A percentile compares a stretch with the other conserved stretches of the same genome.
Evolutionary conservation across 495 filamentous ascomycete genomes (phyloP).

Genomic region (Neurospora tetraspora): DNA sequence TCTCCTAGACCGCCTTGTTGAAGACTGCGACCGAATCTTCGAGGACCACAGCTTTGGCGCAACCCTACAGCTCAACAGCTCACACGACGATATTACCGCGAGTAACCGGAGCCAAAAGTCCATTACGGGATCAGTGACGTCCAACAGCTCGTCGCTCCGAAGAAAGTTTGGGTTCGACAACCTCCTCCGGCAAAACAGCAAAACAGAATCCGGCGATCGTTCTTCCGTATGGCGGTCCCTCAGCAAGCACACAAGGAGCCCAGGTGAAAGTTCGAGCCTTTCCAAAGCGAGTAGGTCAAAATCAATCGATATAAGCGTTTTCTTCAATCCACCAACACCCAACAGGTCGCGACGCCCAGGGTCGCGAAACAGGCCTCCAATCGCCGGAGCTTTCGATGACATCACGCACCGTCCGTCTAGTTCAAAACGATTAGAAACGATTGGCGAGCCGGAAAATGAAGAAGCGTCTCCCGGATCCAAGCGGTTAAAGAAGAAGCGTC

Average conservation of each 20-base stretch:
- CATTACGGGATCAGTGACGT: conserved; percentile 40
- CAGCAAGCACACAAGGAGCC: conserved; percentile 65
- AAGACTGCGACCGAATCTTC: conserved; percentile 84
- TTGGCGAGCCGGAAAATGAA: conserved; percentile 40
- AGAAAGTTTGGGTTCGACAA: conserved; percentile 72
- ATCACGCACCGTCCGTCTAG: conserved; percentile 32
- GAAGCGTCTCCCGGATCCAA: conserved; percentile 22
- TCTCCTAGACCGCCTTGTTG: conserved; percentile 81
- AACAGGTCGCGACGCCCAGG: conserved; percentile 46
- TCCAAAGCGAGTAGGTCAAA: conserved; percentile 62
- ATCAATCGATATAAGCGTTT: conserved; percentile 65
- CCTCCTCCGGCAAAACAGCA: conserved; percentile 67
- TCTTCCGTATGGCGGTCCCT: conserved; percentile 77
- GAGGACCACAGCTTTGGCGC: conserved; percentile 50
- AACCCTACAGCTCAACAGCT: conserved; percentile 20
- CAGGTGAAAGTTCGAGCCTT: conserved; percentile 45
- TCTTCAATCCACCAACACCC: conserved; percentile 26
- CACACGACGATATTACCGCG: conserved; percentile 39
- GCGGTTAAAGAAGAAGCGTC: conserved; percentile 61
- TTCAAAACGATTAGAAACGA: conserved; percentile 37
- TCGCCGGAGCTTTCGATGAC: conserved; percentile 54
- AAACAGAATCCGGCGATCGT: conserved; percentile 47
- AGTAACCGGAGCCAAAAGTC: conserved; percentile 35
- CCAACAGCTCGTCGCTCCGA: conserved; percentile 72
- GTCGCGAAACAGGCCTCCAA: conserved; percentile 55